Conservation (phyloP, 768 basidiomycete genomes). For the Suillus brevipes region DNA sequence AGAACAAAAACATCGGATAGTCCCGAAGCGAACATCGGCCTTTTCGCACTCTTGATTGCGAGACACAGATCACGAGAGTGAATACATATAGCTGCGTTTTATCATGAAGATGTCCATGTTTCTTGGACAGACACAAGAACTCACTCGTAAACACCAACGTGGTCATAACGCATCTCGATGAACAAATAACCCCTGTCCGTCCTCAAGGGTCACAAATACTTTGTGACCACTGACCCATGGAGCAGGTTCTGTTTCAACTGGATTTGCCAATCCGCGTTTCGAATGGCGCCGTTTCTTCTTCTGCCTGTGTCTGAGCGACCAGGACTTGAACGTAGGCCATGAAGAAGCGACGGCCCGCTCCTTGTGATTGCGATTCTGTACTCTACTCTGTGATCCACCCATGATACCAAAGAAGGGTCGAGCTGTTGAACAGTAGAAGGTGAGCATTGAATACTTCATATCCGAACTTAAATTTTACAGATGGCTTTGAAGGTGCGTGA, state of each 20-base stretch:
- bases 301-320: slow-evolving; percentile 1
- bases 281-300: slow-evolving; percentile 6
- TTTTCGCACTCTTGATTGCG: background rate
- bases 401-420: slow-evolving; percentile 2
- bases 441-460: background rate
- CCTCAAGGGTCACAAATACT: slow-evolving; percentile 27
- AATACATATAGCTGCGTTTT: background rate
- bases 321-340: background rate
- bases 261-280: slow-evolving; percentile 4
- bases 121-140: background rate
- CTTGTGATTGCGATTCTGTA: background rate
- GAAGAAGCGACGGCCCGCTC: slow-evolving; percentile 1
- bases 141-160: background rate
- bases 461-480: background rate
- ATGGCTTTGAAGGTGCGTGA: background rate
- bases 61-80: background rate
- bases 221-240: slow-evolving; percentile 32
- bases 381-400: slow-evolving; percentile 19
- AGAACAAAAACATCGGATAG: background rate
- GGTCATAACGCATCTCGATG: slow-evolving; percentile 8
- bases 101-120: background rate
- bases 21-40: background rate
- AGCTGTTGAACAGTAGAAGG: background rate
- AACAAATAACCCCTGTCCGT: slow-evolving; percentile 24
- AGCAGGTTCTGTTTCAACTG: slow-evolving; percentile 15